Evolutionary conservation across 2,329 filamentous ascomycete genomes (phyloP).

Genomic region (Alternaria rosae): DNA sequence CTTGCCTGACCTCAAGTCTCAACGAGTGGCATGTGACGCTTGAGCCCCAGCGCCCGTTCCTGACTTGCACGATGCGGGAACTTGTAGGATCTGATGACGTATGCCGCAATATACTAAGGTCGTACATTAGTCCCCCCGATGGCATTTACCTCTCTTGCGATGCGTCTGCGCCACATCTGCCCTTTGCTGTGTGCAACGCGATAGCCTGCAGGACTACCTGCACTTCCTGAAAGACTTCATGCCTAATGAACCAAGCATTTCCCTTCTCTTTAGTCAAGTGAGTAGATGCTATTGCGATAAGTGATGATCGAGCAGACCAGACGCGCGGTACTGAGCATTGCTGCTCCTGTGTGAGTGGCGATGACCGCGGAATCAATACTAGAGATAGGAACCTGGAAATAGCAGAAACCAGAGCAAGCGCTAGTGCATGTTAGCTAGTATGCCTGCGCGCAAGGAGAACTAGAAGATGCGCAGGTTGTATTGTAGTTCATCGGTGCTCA

Average conservation of each 20-base stretch:
- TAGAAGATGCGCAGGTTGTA: background rate
- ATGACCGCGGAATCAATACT: background rate
- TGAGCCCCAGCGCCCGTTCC: conserved; percentile 4
- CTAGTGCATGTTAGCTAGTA: background rate
- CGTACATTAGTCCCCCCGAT: background rate
- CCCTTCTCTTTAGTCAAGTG: background rate
- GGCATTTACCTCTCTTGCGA: background rate
- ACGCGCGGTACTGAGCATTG: background rate
- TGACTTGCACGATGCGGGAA: background rate
- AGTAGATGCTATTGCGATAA: background rate
- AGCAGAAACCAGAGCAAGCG: background rate
- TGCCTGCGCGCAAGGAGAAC: background rate
- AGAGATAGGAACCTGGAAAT: background rate
- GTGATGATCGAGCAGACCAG: background rate
- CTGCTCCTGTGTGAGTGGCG: background rate
- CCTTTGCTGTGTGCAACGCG: background rate
- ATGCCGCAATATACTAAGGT: background rate
- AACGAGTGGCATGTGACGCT: conserved; percentile 32
- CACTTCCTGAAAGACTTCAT: background rate
- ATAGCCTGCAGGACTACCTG: background rate
- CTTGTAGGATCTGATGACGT: conserved; percentile 7
- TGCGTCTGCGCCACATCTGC: background rate
- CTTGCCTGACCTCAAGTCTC: conserved; percentile 41
- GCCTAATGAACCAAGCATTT: background rate
- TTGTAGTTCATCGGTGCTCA: background rate